These are phyloP conservation scores for Apium graveolens DNA, from an alignment of 129 eudicot species.

Conservation along the genomic window DNA sequence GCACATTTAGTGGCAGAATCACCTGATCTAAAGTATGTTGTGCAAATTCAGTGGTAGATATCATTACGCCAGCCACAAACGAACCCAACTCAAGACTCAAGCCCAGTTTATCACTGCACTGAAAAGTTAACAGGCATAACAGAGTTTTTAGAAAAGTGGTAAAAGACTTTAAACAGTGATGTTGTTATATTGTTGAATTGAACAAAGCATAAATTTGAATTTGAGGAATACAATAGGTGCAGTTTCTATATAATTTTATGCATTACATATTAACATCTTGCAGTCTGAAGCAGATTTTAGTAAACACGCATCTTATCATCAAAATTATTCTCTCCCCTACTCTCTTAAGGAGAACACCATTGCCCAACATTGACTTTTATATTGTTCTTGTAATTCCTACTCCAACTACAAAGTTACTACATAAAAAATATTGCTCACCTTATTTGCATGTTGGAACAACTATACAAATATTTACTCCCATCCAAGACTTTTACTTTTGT, in stretches of 20 bases:
- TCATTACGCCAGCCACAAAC: slow-evolving; percentile 98
- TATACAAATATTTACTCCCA: neutral
- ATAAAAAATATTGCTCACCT: neutral
- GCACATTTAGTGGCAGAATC: neutral
- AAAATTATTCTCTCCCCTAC: neutral
- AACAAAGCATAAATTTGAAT: neutral
- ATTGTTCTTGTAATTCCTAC: neutral
- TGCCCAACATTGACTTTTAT: neutral
- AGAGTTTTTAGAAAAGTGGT: slow-evolving; percentile 4
- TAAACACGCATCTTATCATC: neutral
- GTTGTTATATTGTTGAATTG: neutral
- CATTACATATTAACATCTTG: neutral
- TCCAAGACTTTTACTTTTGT: neutral
- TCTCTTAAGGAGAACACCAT: neutral
- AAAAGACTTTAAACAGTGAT: neutral
- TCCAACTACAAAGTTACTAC: neutral
- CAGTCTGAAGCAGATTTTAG: slow-evolving; percentile 1
- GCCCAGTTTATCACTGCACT: slow-evolving; percentile 99
- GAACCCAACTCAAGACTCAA: slow-evolving; percentile 98
- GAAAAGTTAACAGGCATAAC: slow-evolving; percentile 25
- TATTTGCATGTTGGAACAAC: neutral
- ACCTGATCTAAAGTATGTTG: slow-evolving; percentile 98
- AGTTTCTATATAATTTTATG: neutral
- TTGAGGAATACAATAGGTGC: neutral
- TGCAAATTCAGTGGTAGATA: slow-evolving; percentile 87